Base-by-base conservation (phyloP, 306 rosid genomes). In the Glycine soja region DNA sequence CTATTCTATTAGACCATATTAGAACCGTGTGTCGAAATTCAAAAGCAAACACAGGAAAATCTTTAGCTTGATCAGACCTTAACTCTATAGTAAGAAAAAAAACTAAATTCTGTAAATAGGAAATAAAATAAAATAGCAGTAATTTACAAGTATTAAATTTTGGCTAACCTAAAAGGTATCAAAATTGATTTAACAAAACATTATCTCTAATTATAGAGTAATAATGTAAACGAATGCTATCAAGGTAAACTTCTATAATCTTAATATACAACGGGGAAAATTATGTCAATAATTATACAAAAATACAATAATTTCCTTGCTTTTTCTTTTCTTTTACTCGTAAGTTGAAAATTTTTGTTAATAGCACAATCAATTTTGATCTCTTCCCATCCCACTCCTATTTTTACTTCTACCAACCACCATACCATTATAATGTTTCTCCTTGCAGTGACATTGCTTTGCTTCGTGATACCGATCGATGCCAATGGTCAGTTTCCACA, bases 401-500 rank as follows among this genome's bases (percentile, higher is more conserved):
- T 2, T 24, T 24, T 24, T 24, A 24, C 73, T 42, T 48, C 46
- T 32, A 19, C 57, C 80, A 74, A 72, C 62, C 69, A 56, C 11
- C 62, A 24, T 24, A 24, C 2, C 30, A 13, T 63, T 36, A 54
- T n/a, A 47, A 54, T 53, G 59, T 53, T 72, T 63, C 40, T 71
- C 53, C 34, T 70, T 3, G 74, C 50, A 11, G 64, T 50, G 75
- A 52, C 52, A 13, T 57, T 48, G 52, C 77, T 45, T 57, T 14
- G 73, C 69, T 51, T 81, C 4, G n/a, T 8, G 70, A 66, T 13
- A 51, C 34, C 67, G 51, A 56, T 72, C 19, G 50, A 68, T 68
- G 24, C 73, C 45, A 56, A 76, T 38, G 74, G 8, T n/a, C 8
- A 57, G 54, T 40, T 61, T 67, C 70, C 79, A 57, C 76, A 69